Evolutionary conservation across 176 grass and related monocot species (phyloP).

Genomic region (Puya raimondii): DNA sequence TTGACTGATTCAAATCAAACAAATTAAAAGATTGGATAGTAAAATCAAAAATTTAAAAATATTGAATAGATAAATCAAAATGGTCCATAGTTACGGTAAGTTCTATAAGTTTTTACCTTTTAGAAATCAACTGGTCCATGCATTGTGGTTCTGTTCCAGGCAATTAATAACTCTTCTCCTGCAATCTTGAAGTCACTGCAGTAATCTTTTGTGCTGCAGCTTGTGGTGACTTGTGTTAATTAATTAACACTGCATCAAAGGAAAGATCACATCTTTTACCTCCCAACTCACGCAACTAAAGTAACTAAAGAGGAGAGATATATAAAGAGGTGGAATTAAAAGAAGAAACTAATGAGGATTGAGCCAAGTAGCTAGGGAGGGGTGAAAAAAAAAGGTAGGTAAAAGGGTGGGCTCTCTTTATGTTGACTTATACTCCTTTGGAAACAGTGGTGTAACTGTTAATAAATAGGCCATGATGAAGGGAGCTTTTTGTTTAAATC

Average conservation of each 20-base stretch:
- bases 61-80: no score
- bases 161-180: no score
- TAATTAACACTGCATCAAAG: neutral
- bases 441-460: conserved; percentile 2
- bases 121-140: no score
- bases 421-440: neutral
- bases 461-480: conserved; percentile 3
- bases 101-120: no score
- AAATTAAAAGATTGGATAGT: no score
- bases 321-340: neutral
- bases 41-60: no score
- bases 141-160: no score
- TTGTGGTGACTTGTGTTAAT: neutral
- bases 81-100: no score
- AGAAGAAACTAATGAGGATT: neutral
- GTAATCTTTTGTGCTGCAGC: neutral
- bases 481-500: neutral
- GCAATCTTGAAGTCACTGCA: neutral
- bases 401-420: neutral
- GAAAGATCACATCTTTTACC: conserved; percentile 14
- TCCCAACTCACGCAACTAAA: conserved; percentile 14
- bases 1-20: no score
- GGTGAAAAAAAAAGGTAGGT: no score
- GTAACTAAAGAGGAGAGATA: neutral
- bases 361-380: neutral